Conservation (phyloP, 768 basidiomycete species). For the Trametes maxima region DNA sequence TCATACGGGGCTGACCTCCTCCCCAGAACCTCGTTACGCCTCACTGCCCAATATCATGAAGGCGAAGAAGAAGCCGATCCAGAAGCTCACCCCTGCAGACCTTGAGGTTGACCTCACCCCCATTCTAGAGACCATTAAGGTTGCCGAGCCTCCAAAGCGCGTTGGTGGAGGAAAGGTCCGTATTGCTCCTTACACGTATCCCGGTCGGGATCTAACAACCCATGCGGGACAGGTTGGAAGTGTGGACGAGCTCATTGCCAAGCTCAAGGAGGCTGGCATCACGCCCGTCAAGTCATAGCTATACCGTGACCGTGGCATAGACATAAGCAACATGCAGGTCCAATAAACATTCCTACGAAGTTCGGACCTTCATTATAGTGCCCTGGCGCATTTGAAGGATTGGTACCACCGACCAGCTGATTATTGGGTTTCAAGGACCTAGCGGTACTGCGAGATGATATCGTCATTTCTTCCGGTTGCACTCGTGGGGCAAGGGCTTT, state of each 20-base stretch:
- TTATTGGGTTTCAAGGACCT: no score
- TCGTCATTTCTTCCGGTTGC: no score
- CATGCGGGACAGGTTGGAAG: slow-evolving; percentile 55
- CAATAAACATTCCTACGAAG: no score
- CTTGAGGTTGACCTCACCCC: slow-evolving; percentile 85
- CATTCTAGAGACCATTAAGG: slow-evolving; percentile 81
- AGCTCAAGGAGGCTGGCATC: slow-evolving; percentile 85
- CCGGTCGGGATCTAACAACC: background rate
- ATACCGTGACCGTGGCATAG: background rate
- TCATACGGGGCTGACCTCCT: background rate
- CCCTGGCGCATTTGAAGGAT: no score
- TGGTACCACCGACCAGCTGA: no score
- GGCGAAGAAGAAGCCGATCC: slow-evolving; percentile 98
- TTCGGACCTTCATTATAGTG: no score
- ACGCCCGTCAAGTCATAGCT: slow-evolving; percentile 31
- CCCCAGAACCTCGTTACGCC: slow-evolving; percentile 90
- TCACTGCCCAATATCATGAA: slow-evolving; percentile 98
- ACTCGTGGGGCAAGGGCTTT: no score
- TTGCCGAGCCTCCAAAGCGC: slow-evolving; percentile 87
- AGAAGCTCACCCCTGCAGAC: slow-evolving; percentile 78
- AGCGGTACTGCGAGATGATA: no score
- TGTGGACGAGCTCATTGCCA: slow-evolving; percentile 88
- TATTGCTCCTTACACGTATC: background rate
- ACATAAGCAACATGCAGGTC: background rate
- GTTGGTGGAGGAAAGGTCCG: slow-evolving; percentile 88